phyloP scores from a whole-genome alignment of 768 basidiomycete species.

The Tephrocybe sp. region DNA sequence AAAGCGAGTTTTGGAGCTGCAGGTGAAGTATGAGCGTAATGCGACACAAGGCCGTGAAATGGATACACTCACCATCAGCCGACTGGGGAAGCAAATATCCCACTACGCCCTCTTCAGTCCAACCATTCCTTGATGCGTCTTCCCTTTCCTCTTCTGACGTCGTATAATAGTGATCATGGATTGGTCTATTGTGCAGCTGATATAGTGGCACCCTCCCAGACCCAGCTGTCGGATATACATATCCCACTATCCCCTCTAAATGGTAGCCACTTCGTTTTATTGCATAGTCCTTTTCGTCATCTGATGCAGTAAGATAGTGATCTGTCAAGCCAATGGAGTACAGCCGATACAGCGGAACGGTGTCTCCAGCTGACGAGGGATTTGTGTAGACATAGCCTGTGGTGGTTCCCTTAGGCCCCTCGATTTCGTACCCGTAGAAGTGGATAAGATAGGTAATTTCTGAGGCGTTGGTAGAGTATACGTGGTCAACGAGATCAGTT shows the following conservation, averaged over 20 bases:
- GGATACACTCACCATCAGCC: slow-evolving; percentile 10
- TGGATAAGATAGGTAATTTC: slow-evolving; percentile 19
- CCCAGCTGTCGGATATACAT: slow-evolving; percentile 15
- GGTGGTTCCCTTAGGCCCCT: slow-evolving; percentile 19
- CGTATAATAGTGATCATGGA: slow-evolving; percentile 23
- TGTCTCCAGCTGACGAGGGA: slow-evolving; percentile 9
- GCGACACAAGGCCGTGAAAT: not conserved
- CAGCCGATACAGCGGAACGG: slow-evolving; percentile 21
- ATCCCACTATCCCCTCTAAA: slow-evolving; percentile 20
- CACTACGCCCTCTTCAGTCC: slow-evolving; percentile 17
- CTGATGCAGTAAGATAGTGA: slow-evolving; percentile 20
- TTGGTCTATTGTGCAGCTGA: slow-evolving; percentile 17
- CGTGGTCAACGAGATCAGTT: slow-evolving; percentile 22
- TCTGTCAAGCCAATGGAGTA: slow-evolving; percentile 20
- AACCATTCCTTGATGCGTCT: slow-evolving; percentile 24
- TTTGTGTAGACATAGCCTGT: slow-evolving; percentile 19
- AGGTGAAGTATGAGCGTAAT: not conserved
- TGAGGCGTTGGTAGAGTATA: slow-evolving; percentile 20
- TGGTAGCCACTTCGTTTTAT: slow-evolving; percentile 21
- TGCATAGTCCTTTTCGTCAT: slow-evolving; percentile 15
- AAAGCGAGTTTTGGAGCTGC: slow-evolving; percentile 8
- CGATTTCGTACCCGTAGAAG: slow-evolving; percentile 22
- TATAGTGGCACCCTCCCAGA: slow-evolving; percentile 20
- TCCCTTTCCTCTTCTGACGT: slow-evolving; percentile 19
- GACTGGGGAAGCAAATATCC: slow-evolving; percentile 16